Percentiles rank a stretch among this genome's conserved stretches.
Evolutionary conservation across 192 early-diverging fungal species (phyloP).

Genomic region (Glomus cerebriforme): DNA sequence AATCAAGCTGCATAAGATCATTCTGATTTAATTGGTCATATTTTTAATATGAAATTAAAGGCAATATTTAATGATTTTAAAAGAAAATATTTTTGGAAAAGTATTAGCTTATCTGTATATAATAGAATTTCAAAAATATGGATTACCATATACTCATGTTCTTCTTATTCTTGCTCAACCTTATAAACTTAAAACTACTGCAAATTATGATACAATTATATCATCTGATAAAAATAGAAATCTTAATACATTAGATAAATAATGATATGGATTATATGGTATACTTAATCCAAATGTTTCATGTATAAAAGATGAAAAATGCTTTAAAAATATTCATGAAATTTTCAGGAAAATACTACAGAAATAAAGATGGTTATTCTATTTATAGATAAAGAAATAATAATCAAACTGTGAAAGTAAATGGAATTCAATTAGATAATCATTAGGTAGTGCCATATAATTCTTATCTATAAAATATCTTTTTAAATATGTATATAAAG

Average conservation of each 20-base stretch:
- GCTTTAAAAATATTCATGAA: conserved; percentile 35
- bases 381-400: conserved; percentile 21
- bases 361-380: conserved; percentile 36
- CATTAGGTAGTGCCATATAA: conserved; percentile 39
- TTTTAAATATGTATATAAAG: conserved; percentile 46
- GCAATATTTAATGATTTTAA: conserved; percentile 25
- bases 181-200: conserved; percentile 27
- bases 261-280: conserved; percentile 41
- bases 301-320: conserved; percentile 34
- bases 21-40: conserved; percentile 33
- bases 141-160: conserved; percentile 44
- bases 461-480: conserved; percentile 42
- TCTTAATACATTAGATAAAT: conserved; percentile 1
- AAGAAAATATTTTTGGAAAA: conserved; percentile 35
- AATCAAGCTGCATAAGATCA: conserved; percentile 27
- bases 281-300: conserved; percentile 6
- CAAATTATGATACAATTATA: conserved; percentile 31
- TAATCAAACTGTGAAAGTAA: too few relatives aligned
- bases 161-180: conserved; percentile 33
- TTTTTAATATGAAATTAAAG: conserved; percentile 33
- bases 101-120: conserved; percentile 34
- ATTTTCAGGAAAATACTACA: conserved; percentile 18
- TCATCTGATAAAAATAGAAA: conserved; percentile 22
- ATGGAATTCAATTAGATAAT: conserved; percentile 33
- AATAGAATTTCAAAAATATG: conserved; percentile 48